These are phyloP conservation scores for Epichloe festucae DNA, from an alignment of 2,329 filamentous ascomycete genomes.

Conservation along the genomic window DNA sequence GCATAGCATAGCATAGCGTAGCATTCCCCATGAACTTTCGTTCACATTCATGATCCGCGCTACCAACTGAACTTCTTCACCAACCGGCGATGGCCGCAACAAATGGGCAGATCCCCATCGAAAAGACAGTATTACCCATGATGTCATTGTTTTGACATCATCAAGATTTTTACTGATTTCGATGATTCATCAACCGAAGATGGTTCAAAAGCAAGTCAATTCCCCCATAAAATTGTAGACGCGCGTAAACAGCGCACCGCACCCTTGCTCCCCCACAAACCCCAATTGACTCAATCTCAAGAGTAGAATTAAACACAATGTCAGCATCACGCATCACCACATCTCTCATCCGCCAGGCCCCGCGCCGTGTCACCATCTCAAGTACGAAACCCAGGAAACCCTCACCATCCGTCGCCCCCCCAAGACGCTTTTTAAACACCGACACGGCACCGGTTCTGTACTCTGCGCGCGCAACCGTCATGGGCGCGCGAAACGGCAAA, in stretches of 20 bases:
- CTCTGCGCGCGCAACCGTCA: conserved; percentile 22
- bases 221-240: background rate
- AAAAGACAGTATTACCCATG: background rate
- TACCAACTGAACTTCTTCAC: too few species aligned
- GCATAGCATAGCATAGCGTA: too few species aligned
- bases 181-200: background rate
- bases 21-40: too few species aligned
- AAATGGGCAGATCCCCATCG: background rate
- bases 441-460: conserved; percentile 25
- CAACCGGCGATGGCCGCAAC: background rate
- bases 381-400: background rate
- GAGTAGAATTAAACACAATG: background rate
- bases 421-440: conserved; percentile 22
- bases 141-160: background rate
- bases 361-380: background rate
- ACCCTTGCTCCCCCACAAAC: too few species aligned
- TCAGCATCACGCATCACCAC: conserved; percentile 1
- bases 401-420: background rate
- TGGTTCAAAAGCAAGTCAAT: background rate
- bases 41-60: too few species aligned
- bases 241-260: too few species aligned
- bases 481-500: conserved; percentile 22
- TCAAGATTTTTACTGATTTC: background rate
- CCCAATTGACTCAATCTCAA: too few species aligned
- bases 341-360: conserved; percentile 2